phyloP scores from a whole-genome alignment of 164 flowering plant species.

The Macadamia integrifolia region DNA sequence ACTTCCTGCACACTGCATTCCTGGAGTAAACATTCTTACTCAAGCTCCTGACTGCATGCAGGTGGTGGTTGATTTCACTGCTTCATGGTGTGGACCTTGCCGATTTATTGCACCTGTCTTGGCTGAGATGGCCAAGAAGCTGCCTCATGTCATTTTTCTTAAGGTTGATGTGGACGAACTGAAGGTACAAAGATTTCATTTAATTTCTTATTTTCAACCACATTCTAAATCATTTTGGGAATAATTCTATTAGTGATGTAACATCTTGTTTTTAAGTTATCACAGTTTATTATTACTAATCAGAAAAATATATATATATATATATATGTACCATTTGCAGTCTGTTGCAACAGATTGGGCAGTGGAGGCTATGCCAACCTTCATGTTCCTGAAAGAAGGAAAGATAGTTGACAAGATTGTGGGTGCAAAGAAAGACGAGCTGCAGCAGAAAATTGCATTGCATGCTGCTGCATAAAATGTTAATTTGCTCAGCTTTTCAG shows the following conservation, averaged over 20 bases:
- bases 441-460: slow-evolving; percentile 15
- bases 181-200: slow-evolving; percentile 25
- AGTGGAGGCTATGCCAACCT: slow-evolving; percentile 75
- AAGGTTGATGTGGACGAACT: slow-evolving; percentile 87
- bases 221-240: background rate
- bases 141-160: slow-evolving; percentile 47
- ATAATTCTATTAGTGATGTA: no score
- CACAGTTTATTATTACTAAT: background rate
- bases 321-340: slow-evolving; percentile 31
- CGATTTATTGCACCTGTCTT: slow-evolving; percentile 59
- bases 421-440: slow-evolving; percentile 55
- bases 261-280: no score
- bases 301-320: no score
- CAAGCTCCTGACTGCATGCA: slow-evolving; percentile 11
- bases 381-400: slow-evolving; percentile 61
- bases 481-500: no score
- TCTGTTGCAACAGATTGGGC: slow-evolving; percentile 43
- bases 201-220: background rate
- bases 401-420: slow-evolving; percentile 45
- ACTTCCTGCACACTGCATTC: no score
- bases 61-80: slow-evolving; percentile 89
- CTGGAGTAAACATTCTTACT: background rate
- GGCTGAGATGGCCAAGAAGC: slow-evolving; percentile 56
- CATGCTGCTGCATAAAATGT: slow-evolving; percentile 10
- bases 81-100: slow-evolving; percentile 87